A percentile compares a stretch with the other conserved stretches of the same genome.
These are phyloP conservation scores for Discostella stelligera DNA, from an alignment of 352 stramenopile species.

Conservation along the genomic window DNA sequence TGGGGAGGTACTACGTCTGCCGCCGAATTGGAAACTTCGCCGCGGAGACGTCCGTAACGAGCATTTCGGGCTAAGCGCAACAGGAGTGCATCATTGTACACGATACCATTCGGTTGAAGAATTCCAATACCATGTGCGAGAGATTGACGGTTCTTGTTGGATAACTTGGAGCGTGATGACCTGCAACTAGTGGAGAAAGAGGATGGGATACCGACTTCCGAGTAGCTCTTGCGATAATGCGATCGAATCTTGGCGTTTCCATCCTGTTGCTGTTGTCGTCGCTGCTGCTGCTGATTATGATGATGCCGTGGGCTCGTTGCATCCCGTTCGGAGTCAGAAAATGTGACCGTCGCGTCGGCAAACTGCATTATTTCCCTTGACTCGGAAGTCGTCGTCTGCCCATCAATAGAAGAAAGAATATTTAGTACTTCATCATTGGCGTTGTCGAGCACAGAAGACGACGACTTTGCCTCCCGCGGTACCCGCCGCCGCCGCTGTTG, in stretches of 20 bases:
- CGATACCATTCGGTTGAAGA: conserved; percentile 36
- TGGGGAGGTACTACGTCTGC: not conserved
- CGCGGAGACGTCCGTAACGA: conserved; percentile 7
- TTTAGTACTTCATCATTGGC: no score
- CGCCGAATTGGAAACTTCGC: conserved; percentile 4
- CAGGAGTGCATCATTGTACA: conserved; percentile 43
- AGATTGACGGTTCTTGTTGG: conserved; percentile 17
- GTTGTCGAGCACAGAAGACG: not conserved
- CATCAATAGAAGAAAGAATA: not conserved
- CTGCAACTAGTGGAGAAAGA: not conserved
- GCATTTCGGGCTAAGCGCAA: conserved; percentile 31
- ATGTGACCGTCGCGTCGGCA: conserved; percentile 27
- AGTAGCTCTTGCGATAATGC: conserved; percentile 29
- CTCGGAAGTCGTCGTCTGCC: not conserved
- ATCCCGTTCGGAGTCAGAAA: conserved; percentile 28
- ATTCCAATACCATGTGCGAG: conserved; percentile 36
- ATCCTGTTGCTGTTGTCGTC: not conserved
- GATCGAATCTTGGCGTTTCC: not conserved
- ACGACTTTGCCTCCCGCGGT: not conserved
- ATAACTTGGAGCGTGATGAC: not conserved
- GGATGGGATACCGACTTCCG: conserved; percentile 19
- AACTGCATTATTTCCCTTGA: conserved; percentile 4
- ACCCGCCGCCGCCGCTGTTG: not conserved
- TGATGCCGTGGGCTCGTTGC: conserved; percentile 7
- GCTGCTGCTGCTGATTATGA: no score